Base-by-base conservation (phyloP, 441 rosid genomes). In the Gossypium trilobum region DNA sequence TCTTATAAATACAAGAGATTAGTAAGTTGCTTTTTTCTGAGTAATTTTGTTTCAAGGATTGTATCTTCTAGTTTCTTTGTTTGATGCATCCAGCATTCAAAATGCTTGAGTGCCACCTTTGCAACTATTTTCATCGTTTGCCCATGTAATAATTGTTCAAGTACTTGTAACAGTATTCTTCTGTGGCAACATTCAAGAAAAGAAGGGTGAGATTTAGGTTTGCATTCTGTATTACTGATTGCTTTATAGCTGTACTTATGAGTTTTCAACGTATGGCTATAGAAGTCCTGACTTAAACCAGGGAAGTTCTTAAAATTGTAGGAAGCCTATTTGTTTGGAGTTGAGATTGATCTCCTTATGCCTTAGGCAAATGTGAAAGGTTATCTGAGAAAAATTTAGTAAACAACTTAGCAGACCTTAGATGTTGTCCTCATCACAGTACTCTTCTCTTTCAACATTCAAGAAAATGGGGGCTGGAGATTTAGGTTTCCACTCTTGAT, bases 291-390 rank as follows among this genome's bases (percentile, higher is more conserved):
- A 64, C 17, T 36, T 42, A 20, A 64, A 64, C 51, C 33, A 10
- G 69, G n/a, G 68, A 63, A 63, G 10, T 63, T 63, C 68, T 63
- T 36, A 39, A 64, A 20, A 64, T 20, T 64, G 16, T 64, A 9
- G 19, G n/a, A 7, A 44, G 36, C 56, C 56, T 66, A 48, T 23
- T 23, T 46, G 56, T n/a, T 65, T 23, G 8, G 70, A 20, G 25
- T 55, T 19, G 52, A 42, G 25, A 44, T 22, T 64, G 69, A 13
- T 64, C 69, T 39, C 54, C 14, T 11, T 44, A 42, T 64, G 54
- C 14, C 10, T 10, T 64, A 42, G 46, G 13, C 13, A 22, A 42
- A 64, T 39, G 3, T 22, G 54, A 48, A 62, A 33, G 25, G 2
- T 9, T 22, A 39, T 39, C 54, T 64, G 31, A 20, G 50, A 0